Base-by-base conservation (phyloP, 305 asterid genomes). In the Striga hermonthica region DNA sequence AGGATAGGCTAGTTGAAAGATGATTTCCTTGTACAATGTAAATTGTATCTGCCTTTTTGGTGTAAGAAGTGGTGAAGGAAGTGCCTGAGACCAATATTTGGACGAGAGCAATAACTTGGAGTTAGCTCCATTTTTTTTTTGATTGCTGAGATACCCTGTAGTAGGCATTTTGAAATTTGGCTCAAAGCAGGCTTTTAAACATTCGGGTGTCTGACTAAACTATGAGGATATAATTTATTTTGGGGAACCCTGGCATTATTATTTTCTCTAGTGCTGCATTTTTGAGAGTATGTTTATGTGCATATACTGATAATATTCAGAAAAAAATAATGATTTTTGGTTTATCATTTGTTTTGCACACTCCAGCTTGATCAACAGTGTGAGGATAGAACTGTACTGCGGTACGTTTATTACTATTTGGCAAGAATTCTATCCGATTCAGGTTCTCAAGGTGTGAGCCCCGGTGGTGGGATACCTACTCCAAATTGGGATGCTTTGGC, bases 401-500 rank as follows among this genome's bases (percentile, higher is more conserved):
- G 99, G 63, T 93, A 93, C 82, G 99, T 90, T 66, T 93, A 93
- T 72, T 93, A 93, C 80, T 93, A 93, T 86, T 74, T 93, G 86
- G 99, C 99, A 34, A 86, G 99, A 72, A 93, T 93, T 67, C 84
- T 93, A 44, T 86, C 96, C 28, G 99, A 93, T 75, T 82, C 97
- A 75, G 95, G 97, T 62, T 81, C 96, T 3, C 99, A 88, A 81
- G 99, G 99, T 75, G 69, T 90, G 72, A 88, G 85, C 83, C 82
- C 97, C 12, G 97, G 96, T 67, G 99, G 99, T 67, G 99, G 99
- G 74, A 93, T 93, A 72, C 99, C 99, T 67, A 93, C 99, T 49
- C 99, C 97, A 60, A 93, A 93, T 79, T 93, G 99, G 99, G 99
- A 93, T 85, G 97, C 97, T 72, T 86, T 93, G 85, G 99, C 99